Conservation (phyloP, 73 alveolate species). For the Stentor roeselii region DNA sequence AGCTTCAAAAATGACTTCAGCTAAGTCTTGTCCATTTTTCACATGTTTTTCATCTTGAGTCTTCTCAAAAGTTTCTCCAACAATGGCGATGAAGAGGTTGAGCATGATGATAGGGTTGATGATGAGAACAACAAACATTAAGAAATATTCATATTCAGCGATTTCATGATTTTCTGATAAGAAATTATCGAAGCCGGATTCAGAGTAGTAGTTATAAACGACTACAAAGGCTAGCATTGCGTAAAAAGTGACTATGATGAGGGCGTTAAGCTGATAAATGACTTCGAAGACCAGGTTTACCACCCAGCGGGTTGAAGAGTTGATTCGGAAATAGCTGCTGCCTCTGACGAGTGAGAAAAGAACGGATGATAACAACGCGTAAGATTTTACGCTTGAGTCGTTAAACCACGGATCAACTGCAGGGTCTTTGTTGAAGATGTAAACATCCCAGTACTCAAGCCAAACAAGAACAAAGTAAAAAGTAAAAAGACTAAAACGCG, state of each 20-base stretch:
- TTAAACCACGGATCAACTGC: no score
- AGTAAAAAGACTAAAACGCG: no score
- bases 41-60: constrained; percentile 14
- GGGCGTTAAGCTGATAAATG: background rate
- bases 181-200: background rate
- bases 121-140: background rate
- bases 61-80: background rate
- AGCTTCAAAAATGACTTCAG: background rate
- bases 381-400: no score
- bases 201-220: background rate
- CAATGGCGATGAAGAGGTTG: background rate
- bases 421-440: no score
- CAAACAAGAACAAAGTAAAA: no score
- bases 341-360: background rate
- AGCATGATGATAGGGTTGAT: background rate
- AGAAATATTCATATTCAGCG: background rate
- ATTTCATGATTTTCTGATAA: background rate
- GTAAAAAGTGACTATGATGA: background rate
- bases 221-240: background rate
- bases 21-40: background rate
- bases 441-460: no score
- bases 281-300: background rate
- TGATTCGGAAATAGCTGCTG: background rate
- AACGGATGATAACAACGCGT: no score
- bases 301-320: background rate